Evolutionary conservation across 495 filamentous ascomycete species (phyloP).

Genomic region (Chaetomidium leptoderma): DNA sequence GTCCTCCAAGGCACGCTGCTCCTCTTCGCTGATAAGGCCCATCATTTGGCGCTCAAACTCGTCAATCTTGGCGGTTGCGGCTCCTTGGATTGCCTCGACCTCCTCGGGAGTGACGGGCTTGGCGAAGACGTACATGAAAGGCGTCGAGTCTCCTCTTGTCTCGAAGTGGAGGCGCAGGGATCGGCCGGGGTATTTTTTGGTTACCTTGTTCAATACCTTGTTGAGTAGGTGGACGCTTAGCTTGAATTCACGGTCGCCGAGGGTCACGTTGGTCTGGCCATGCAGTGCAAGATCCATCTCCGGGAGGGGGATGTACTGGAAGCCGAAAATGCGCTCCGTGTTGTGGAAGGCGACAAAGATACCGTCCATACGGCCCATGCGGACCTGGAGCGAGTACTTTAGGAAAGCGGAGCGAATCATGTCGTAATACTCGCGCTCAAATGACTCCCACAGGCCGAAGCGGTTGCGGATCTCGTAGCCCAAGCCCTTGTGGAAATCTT

Average conservation of each 20-base stretch:
- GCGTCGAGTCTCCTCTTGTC: constrained; percentile 52
- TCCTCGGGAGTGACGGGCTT: constrained; percentile 72
- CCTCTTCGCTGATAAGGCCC: constrained; percentile 34
- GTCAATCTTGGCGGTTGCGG: constrained; percentile 56
- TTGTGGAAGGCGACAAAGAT: constrained; percentile 99
- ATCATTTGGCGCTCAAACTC: constrained; percentile 63
- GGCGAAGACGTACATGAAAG: constrained; percentile 84
- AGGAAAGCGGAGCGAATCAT: constrained; percentile 94
- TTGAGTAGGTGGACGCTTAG: constrained; percentile 74
- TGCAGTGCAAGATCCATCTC: constrained; percentile 90
- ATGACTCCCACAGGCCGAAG: constrained; percentile 78
- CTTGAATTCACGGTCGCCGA: constrained; percentile 88
- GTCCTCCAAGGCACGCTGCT: background rate
- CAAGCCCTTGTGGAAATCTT: constrained; percentile 64
- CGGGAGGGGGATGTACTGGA: constrained; percentile 80
- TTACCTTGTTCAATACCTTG: constrained; percentile 68
- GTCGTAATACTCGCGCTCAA: constrained; percentile 92
- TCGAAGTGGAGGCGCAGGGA: constrained; percentile 87
- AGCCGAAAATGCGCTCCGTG: constrained; percentile 89
- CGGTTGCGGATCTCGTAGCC: constrained; percentile 81
- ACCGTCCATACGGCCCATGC: constrained; percentile 96
- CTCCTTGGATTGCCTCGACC: constrained; percentile 68
- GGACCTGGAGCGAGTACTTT: constrained; percentile 93
- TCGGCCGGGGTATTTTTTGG: constrained; percentile 62
- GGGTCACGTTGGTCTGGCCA: constrained; percentile 55